Evolutionary conservation across 345 rosid genomes (phyloP).

Genomic region (Cochlearia excelsa): DNA sequence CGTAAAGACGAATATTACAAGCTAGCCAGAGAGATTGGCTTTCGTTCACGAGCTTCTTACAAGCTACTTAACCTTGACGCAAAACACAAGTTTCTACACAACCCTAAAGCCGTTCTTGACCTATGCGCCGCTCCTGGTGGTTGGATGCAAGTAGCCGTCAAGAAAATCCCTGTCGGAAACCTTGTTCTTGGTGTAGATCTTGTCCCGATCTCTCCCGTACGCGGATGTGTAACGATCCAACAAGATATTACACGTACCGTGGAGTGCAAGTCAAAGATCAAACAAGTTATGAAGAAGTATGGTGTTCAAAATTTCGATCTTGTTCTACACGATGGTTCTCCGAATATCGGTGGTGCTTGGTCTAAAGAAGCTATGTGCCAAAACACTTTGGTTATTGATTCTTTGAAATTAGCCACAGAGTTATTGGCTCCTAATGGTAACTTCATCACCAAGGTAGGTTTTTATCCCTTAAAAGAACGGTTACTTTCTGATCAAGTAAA

Average conservation of each 20-base stretch:
- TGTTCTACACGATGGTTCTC: slow-evolving; percentile 90
- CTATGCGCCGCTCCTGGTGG: slow-evolving; percentile 98
- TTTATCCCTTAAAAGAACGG: background rate
- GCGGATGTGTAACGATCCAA: slow-evolving; percentile 64
- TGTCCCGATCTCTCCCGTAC: slow-evolving; percentile 61
- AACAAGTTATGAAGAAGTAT: slow-evolving; percentile 61
- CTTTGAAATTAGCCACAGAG: slow-evolving; percentile 69
- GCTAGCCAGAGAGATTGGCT: slow-evolving; percentile 89
- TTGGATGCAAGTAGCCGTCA: slow-evolving; percentile 97
- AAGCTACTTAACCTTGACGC: slow-evolving; percentile 80
- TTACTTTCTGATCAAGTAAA: background rate
- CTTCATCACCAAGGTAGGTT: slow-evolving; percentile 67
- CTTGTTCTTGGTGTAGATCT: slow-evolving; percentile 89
- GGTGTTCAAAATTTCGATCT: slow-evolving; percentile 65
- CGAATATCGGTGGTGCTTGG: slow-evolving; percentile 96
- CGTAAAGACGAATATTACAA: slow-evolving; percentile 78
- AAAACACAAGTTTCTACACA: slow-evolving; percentile 61
- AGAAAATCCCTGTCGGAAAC: slow-evolving; percentile 83
- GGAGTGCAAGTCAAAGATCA: slow-evolving; percentile 68
- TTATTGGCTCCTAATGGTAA: slow-evolving; percentile 72
- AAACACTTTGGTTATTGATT: slow-evolving; percentile 87
- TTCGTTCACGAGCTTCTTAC: slow-evolving; percentile 90
- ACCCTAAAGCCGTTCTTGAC: slow-evolving; percentile 75
- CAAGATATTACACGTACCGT: slow-evolving; percentile 71
- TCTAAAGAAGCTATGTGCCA: slow-evolving; percentile 82